Conservation (phyloP, 1,139 yeast genomes). For the Magnusiomyces tetraspermus region DNA sequence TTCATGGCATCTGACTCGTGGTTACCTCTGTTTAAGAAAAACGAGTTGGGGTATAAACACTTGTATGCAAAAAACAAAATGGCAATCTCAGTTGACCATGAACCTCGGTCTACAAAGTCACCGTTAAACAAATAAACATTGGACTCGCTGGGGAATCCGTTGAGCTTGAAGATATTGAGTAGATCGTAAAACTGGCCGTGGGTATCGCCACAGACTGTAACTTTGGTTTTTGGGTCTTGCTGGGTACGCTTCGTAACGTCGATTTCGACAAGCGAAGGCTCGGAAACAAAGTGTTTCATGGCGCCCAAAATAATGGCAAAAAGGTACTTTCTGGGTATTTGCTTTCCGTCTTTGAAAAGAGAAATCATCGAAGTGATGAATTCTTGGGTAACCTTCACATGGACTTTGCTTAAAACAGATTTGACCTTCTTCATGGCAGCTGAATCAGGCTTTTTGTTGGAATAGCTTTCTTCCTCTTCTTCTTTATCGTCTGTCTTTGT, state of each 20-base stretch:
- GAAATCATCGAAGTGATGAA: slow-evolving; percentile 61
- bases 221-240: slow-evolving; percentile 23
- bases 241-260: slow-evolving; percentile 31
- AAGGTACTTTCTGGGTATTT: slow-evolving; percentile 69
- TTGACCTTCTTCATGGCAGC: slow-evolving; percentile 9
- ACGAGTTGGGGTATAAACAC: slow-evolving; percentile 59
- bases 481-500: slow-evolving; percentile 15
- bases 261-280: slow-evolving; percentile 70
- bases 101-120: slow-evolving; percentile 95
- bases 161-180: slow-evolving; percentile 61
- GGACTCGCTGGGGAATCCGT: slow-evolving; percentile 55
- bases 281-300: slow-evolving; percentile 52
- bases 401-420: background rate
- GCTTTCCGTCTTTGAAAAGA: slow-evolving; percentile 62
- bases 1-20: slow-evolving; percentile 98
- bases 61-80: slow-evolving; percentile 70
- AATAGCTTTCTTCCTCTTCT: background rate
- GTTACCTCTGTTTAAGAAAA: slow-evolving; percentile 84
- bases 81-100: slow-evolving; percentile 97
- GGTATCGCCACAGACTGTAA: slow-evolving; percentile 94
- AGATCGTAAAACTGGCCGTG: slow-evolving; percentile 95
- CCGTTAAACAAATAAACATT: slow-evolving; percentile 89
- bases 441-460: slow-evolving; percentile 4
- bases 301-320: slow-evolving; percentile 75
- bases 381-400: slow-evolving; percentile 33